Conservation (phyloP, 345 rosid genomes). For the Kernera saxatilis region DNA sequence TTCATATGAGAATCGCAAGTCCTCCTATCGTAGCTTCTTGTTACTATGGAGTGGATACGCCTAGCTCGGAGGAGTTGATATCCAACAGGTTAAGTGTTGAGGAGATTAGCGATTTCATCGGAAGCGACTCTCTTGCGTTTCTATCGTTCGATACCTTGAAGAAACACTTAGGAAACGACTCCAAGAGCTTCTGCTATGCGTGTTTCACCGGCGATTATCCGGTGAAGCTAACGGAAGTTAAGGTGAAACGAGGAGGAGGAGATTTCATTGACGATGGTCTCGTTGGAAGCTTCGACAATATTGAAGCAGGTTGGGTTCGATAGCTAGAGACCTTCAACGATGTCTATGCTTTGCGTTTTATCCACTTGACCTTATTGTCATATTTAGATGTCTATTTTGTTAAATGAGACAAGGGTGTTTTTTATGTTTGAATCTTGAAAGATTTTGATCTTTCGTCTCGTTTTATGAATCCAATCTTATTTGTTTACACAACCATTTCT, state of each 20-base stretch:
- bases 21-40: conserved; percentile 85
- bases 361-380: not conserved
- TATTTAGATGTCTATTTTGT: not conserved
- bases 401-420: not conserved
- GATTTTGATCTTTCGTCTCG: not conserved
- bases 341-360: conserved; percentile 7
- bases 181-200: conserved; percentile 70
- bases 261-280: conserved; percentile 87
- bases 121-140: conserved; percentile 86
- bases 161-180: conserved; percentile 47
- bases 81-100: conserved; percentile 85
- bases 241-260: conserved; percentile 85
- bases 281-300: conserved; percentile 56
- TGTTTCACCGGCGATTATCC: conserved; percentile 92
- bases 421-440: not conserved
- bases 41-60: conserved; percentile 95
- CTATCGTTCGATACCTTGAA: conserved; percentile 58
- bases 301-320: conserved; percentile 78
- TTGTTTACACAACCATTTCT: not conserved
- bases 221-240: conserved; percentile 60
- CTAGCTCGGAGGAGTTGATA: conserved; percentile 82
- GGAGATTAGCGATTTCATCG: conserved; percentile 67
- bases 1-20: conserved; percentile 96
- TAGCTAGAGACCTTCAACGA: not conserved
- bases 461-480: not conserved